These are phyloP conservation scores for Stenogyne calaminthoides DNA, from an alignment of 305 asterid genomes.

Conservation along the genomic window DNA sequence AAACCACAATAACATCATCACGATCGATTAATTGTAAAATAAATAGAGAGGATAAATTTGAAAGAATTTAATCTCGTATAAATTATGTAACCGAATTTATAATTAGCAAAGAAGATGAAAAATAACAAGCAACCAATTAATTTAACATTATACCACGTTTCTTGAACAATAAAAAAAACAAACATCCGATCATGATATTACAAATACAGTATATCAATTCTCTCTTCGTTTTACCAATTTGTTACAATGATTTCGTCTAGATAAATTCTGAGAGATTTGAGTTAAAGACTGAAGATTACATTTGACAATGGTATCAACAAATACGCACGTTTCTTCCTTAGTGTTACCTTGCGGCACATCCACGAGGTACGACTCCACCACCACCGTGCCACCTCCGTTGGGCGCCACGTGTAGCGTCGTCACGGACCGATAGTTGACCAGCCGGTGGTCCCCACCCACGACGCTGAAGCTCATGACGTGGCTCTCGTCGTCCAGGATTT, in stretches of 20 bases:
- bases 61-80: no score
- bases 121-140: not conserved
- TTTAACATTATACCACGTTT: not conserved
- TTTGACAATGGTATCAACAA: slow-evolving; percentile 78
- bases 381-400: slow-evolving; percentile 54
- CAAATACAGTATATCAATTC: not conserved
- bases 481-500: slow-evolving; percentile 59
- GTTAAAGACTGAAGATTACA: slow-evolving; percentile 81
- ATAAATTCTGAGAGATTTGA: slow-evolving; percentile 51
- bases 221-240: not conserved
- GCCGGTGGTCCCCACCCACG: slow-evolving; percentile 57
- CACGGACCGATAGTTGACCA: slow-evolving; percentile 53
- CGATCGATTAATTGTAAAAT: not conserved
- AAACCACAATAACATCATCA: not conserved
- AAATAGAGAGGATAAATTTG: no score
- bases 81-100: no score
- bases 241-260: slow-evolving; percentile 37
- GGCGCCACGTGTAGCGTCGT: slow-evolving; percentile 49
- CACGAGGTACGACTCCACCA: slow-evolving; percentile 75
- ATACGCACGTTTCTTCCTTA: slow-evolving; percentile 70
- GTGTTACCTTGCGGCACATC: slow-evolving; percentile 84
- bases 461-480: slow-evolving; percentile 64
- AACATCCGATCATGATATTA: no score
- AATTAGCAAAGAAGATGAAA: not conserved
- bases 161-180: no score